Percentiles rank a stretch among this genome's conserved stretches.
Conservation (phyloP, 805 yeast genomes). For the Ogataea saltuana region DNA sequence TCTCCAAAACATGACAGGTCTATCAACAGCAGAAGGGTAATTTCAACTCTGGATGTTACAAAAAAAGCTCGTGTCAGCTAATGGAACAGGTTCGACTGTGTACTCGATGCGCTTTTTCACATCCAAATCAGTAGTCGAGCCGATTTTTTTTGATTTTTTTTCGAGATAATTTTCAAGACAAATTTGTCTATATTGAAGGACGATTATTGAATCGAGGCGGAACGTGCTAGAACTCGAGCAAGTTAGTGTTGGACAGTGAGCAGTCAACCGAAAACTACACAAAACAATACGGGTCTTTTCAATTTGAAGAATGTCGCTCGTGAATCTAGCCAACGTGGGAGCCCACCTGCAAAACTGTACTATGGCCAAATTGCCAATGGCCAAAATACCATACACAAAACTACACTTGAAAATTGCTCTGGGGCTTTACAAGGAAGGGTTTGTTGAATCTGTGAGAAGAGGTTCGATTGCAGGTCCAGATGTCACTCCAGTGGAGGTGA, state of each 20-base stretch:
- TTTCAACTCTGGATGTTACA: no score
- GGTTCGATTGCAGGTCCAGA: conserved; percentile 91
- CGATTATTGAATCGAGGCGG: no score
- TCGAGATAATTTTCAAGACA: neutral
- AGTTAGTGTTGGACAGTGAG: no score
- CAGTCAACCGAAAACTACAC: neutral
- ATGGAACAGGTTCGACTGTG: no score
- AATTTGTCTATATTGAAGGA: no score
- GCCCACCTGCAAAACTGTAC: conserved; percentile 89
- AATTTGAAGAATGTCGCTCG: conserved; percentile 96
- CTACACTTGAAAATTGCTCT: conserved; percentile 81
- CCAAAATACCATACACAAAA: conserved; percentile 81
- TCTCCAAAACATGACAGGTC: neutral
- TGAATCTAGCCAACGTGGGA: conserved; percentile 78
- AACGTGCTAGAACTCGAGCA: no score
- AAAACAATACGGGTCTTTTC: no score
- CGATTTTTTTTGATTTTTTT: no score
- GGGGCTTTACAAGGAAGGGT: conserved; percentile 88
- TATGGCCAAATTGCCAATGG: conserved; percentile 67
- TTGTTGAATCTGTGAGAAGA: conserved; percentile 76
- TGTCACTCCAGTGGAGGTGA: conserved; percentile 65
- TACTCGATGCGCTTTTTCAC: no score
- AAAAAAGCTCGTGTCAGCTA: no score
- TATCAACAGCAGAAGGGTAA: no score
- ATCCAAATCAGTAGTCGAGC: no score